Base-by-base conservation (phyloP, 202 grass and related monocot genomes). In the Sporobolus alterniflorus region DNA sequence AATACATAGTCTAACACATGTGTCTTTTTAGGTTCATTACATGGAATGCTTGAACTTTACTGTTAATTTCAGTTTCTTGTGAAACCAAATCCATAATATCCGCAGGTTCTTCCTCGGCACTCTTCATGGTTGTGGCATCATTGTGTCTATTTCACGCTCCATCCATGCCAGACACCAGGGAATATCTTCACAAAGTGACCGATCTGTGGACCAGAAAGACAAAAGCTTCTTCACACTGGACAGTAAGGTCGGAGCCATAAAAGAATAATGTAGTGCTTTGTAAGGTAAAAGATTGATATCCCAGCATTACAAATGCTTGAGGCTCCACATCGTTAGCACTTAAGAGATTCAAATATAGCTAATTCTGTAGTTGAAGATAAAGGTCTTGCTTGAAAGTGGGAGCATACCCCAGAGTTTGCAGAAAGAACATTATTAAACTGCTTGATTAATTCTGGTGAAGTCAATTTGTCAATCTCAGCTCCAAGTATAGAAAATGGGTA, bases 131-230 rank as follows among this genome's bases (percentile, higher is more conserved):
- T 34, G 49, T 29, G 21, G 67, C 77, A 30, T 96, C 88, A 0
- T 93, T 84, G 11, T 41, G 63, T 11, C 76, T 89, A 91, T 80
- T 88, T 82, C 36, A 91, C 80, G 40, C 91, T 54, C 91, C 94
- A 97, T 67, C 94, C 94, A 69, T 97, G 94, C 30, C 44, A 66
- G 28, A 91, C 91, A 9, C 94, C 94, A 73, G 91, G 88, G 85
- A 97, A 93, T 32, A 93, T 91, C 77, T 93, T 97, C 29, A 93
- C 86, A 10, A 88, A 88, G 73, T 87, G 52, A 67, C 42, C 72
- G 65, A 79, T 79, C 94, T 93, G 86, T 31, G 80, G 18, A 69
- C 36, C 28, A 68, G 73, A 39, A 6, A 8, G 41, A 24, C 26
- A 89, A 78, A 14, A 64, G 39, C n/a, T n/a, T n/a, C n/a, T n/a